Percentiles rank a stretch among this genome's conserved stretches.
phyloP scores from a whole-genome alignment of 2,329 filamentous ascomycete genomes.

The Penicillium palitans region DNA sequence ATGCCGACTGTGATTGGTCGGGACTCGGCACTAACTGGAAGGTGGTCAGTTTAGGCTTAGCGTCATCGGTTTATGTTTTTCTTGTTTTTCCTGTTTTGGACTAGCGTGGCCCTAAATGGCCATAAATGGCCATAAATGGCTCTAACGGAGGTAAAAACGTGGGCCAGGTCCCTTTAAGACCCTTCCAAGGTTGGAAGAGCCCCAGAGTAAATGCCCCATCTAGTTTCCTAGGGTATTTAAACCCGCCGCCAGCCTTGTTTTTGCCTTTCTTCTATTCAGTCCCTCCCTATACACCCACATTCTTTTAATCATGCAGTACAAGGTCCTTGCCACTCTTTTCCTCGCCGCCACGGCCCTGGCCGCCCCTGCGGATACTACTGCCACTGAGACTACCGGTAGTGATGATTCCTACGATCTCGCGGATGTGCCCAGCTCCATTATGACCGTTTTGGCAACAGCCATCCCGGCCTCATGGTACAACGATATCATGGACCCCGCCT shows the following conservation, averaged over 20 bases:
- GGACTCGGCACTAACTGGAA: background rate
- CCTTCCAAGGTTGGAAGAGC: background rate
- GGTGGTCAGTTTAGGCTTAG: background rate
- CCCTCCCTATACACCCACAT: background rate
- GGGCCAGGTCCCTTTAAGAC: background rate
- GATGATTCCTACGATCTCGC: conserved; percentile 3
- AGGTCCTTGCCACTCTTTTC: conserved; percentile 23
- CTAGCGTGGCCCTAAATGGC: background rate
- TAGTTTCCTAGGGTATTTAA: background rate
- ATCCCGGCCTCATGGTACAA: conserved; percentile 24
- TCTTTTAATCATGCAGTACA: conserved; percentile 29
- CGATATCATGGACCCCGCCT: conserved; percentile 19
- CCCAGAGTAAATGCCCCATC: background rate
- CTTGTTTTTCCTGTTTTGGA: background rate
- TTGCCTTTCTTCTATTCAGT: background rate
- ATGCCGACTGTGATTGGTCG: background rate
- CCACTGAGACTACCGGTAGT: background rate
- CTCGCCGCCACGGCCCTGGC: conserved; percentile 27
- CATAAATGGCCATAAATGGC: too few relatives aligned
- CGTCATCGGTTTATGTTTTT: background rate
- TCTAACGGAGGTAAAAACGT: background rate
- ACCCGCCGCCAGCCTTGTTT: background rate
- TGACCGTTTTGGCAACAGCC: conserved; percentile 28
- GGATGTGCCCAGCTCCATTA: conserved; percentile 22
- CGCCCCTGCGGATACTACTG: conserved; percentile 12